Percentiles rank a stretch among this genome's conserved stretches.
phyloP scores from a whole-genome alignment of 371 early-diverging fungal species.

The Fennellomyces sp. region DNA sequence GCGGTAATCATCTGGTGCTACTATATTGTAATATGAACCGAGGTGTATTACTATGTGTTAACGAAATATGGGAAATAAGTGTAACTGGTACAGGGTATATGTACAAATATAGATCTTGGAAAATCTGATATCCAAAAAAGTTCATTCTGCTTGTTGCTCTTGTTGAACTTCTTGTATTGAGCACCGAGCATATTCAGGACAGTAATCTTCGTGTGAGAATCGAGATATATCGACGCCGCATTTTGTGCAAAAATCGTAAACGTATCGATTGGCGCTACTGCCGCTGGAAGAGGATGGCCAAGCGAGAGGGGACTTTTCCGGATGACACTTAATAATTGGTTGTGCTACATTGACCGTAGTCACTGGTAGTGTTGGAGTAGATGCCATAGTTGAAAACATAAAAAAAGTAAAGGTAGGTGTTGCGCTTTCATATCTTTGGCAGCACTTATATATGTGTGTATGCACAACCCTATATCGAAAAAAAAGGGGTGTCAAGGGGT shows the following conservation, averaged over 20 bases:
- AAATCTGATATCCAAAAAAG: no score
- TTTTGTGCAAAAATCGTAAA: conserved; percentile 11
- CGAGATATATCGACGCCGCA: conserved; percentile 13
- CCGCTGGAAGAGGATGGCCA: not conserved
- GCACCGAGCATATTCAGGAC: conserved; percentile 3
- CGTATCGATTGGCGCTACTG: not conserved
- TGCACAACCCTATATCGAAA: not conserved
- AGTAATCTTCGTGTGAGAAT: conserved; percentile 13
- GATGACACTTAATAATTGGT: not conserved
- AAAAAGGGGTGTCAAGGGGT: not conserved
- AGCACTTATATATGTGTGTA: not conserved
- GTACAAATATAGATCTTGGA: not conserved
- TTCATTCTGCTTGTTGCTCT: no score
- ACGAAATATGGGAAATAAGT: not conserved
- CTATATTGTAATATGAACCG: not conserved
- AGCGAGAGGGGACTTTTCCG: not conserved
- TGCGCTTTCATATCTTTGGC: not conserved
- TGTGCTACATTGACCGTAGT: not conserved
- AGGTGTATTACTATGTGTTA: not conserved
- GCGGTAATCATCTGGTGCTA: no score
- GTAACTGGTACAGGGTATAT: not conserved
- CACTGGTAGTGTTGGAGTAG: not conserved
- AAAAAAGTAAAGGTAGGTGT: not conserved
- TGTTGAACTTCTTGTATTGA: no score
- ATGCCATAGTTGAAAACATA: not conserved